Evolutionary conservation across 352 stramenopile species (phyloP).

Genomic region (Globisporangium cystogenes): DNA sequence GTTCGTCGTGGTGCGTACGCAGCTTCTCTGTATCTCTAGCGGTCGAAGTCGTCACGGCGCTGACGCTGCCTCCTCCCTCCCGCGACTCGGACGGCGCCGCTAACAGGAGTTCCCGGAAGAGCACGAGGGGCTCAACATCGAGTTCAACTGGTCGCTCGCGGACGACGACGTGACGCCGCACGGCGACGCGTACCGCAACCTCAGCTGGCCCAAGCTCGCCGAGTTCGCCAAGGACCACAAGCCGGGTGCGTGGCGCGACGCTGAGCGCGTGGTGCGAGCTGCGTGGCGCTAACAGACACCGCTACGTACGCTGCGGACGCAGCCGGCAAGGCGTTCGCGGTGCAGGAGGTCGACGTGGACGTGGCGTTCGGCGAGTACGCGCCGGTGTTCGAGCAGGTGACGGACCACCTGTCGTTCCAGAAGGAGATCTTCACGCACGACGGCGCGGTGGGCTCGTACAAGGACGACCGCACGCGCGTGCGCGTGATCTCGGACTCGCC

Average conservation of each 20-base stretch:
- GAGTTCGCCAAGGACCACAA: constrained; percentile 65
- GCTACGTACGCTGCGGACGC: too few relatives aligned
- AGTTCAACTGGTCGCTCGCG: constrained; percentile 85
- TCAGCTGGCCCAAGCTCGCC: constrained; percentile 56
- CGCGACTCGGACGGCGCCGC: too few relatives aligned
- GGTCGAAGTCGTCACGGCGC: too few relatives aligned
- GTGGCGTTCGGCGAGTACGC: constrained; percentile 68
- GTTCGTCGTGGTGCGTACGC: constrained; percentile 58
- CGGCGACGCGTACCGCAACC: constrained; percentile 74
- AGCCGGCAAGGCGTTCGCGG: constrained; percentile 50
- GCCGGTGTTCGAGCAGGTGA: constrained; percentile 60
- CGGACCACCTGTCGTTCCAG: constrained; percentile 56
- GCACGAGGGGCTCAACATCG: constrained; percentile 75
- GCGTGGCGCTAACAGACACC: too few relatives aligned
- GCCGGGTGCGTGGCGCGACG: constrained; percentile 32
- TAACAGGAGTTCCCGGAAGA: constrained; percentile 65
- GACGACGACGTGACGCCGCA: constrained; percentile 78
- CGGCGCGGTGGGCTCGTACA: constrained; percentile 70
- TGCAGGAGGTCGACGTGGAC: constrained; percentile 65
- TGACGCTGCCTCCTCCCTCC: not conserved
- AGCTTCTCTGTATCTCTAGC: not conserved
- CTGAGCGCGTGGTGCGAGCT: too few relatives aligned
- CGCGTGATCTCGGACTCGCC: constrained; percentile 78
- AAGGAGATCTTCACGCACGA: constrained; percentile 66
- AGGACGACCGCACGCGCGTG: constrained; percentile 66